A percentile compares a stretch with the other conserved stretches of the same genome.
Evolutionary conservation across 2,329 filamentous ascomycete species (phyloP).

Genomic region (Colletotrichum salicis): DNA sequence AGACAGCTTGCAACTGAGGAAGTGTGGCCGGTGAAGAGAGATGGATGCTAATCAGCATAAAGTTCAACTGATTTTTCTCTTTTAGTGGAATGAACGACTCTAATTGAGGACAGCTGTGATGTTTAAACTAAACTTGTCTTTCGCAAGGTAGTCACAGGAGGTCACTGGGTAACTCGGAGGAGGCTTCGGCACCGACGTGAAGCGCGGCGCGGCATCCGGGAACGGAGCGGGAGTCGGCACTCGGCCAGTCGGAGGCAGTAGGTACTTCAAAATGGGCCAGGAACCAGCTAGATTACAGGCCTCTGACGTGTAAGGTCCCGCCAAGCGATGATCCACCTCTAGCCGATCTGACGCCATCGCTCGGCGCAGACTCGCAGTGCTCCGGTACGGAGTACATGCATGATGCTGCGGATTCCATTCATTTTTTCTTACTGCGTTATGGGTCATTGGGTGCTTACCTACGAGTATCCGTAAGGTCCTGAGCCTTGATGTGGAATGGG

Average conservation of each 20-base stretch:
- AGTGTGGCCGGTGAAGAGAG: too few relatives aligned
- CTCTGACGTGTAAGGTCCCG: constrained; percentile 10
- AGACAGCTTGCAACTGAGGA: too few relatives aligned
- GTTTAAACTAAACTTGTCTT: too few relatives aligned
- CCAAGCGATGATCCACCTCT: constrained; percentile 30
- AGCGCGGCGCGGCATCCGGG: neutral
- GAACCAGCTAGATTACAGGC: neutral
- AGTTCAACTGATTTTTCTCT: too few relatives aligned
- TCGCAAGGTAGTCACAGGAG: too few relatives aligned
- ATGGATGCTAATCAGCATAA: too few relatives aligned
- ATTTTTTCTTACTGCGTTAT: neutral
- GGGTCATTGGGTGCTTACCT: too few relatives aligned
- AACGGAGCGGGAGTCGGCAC: constrained; percentile 4
- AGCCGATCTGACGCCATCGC: constrained; percentile 35
- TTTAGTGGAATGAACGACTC: too few relatives aligned
- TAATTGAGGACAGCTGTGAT: too few relatives aligned
- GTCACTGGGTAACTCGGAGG: neutral
- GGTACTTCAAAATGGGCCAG: neutral
- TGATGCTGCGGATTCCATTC: neutral
- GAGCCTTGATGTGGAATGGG: neutral
- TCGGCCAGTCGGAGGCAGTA: neutral
- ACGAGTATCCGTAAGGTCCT: too few relatives aligned
- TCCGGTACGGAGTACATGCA: too few relatives aligned
- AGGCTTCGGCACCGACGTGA: constrained; percentile 2
- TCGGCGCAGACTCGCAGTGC: neutral